phyloP scores from a whole-genome alignment of 2,329 filamentous ascomycete genomes.

The Ophiosphaerella herpotricha region DNA sequence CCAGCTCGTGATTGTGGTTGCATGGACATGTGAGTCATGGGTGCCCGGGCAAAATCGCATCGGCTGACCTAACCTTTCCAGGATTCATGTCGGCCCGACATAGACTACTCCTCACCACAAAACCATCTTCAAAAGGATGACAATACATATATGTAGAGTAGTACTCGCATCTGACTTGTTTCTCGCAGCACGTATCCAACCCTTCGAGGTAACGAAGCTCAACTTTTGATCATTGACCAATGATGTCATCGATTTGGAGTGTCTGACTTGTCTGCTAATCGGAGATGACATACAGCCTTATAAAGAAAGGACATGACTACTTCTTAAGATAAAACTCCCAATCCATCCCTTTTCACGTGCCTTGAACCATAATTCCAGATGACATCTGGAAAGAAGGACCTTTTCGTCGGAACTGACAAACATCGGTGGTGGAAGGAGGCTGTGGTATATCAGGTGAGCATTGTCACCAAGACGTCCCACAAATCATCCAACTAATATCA shows the following conservation, averaged over 20 bases:
- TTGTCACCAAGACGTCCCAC: not conserved
- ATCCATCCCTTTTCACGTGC: too few species aligned
- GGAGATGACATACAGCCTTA: not conserved
- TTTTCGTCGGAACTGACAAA: constrained; percentile 40
- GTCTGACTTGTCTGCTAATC: too few species aligned
- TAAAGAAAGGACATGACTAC: not conserved
- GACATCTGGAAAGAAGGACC: constrained; percentile 15
- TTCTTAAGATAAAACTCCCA: too few species aligned
- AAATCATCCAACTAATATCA: not conserved
- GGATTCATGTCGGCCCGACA: not conserved
- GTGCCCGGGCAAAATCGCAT: too few species aligned
- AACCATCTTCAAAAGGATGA: not conserved
- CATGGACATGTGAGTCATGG: too few species aligned
- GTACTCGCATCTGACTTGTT: too few species aligned
- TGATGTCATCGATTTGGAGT: too few species aligned
- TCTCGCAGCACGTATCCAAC: too few species aligned
- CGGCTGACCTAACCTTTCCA: not conserved
- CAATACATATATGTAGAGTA: too few species aligned
- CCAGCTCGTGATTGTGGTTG: too few species aligned
- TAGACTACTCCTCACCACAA: not conserved
- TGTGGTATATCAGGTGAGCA: constrained; percentile 58
- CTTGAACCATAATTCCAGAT: not conserved
- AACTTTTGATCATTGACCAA: too few species aligned
- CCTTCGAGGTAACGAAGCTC: too few species aligned
- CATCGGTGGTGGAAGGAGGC: constrained; percentile 65